A percentile compares a stretch with the other conserved stretches of the same genome.
Conservation (phyloP, 1,284 basidiomycete genomes). For the Ceratobasidium sp. region DNA sequence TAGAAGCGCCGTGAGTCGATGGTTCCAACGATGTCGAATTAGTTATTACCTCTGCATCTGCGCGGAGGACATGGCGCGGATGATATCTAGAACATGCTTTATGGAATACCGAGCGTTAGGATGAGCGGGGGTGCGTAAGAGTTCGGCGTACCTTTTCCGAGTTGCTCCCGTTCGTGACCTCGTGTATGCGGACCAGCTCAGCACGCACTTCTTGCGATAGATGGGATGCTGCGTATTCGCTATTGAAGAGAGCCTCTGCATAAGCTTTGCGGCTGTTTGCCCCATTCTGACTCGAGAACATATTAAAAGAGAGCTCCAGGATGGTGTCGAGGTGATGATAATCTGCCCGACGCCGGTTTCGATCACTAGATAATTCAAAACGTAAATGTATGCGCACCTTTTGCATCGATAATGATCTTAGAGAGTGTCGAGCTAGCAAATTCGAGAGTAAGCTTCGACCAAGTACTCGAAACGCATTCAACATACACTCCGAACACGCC, state of each 20-base stretch:
- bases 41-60: conserved; percentile 9
- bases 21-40: background rate
- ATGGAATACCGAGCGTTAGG: background rate
- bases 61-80: conserved; percentile 35
- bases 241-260: conserved; percentile 25
- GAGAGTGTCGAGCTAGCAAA: conserved; percentile 7
- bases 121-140: background rate
- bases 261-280: conserved; percentile 19
- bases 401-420: conserved; percentile 40
- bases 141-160: conserved; percentile 32
- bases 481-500: conserved; percentile 31
- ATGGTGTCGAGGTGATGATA: conserved; percentile 39
- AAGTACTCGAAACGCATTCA: background rate
- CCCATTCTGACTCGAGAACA: conserved; percentile 31
- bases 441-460: background rate
- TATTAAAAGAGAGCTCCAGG: conserved; percentile 39
- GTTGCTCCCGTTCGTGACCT: conserved; percentile 33
- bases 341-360: background rate
- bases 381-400: conserved; percentile 43
- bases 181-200: conserved; percentile 37
- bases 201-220: conserved; percentile 16
- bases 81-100: conserved; percentile 41
- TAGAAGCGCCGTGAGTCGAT: background rate
- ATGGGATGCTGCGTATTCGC: conserved; percentile 1
- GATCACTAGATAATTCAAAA: background rate